phyloP scores from a whole-genome alignment of 352 stramenopile genomes.

The Elongisporangium undulatum region DNA sequence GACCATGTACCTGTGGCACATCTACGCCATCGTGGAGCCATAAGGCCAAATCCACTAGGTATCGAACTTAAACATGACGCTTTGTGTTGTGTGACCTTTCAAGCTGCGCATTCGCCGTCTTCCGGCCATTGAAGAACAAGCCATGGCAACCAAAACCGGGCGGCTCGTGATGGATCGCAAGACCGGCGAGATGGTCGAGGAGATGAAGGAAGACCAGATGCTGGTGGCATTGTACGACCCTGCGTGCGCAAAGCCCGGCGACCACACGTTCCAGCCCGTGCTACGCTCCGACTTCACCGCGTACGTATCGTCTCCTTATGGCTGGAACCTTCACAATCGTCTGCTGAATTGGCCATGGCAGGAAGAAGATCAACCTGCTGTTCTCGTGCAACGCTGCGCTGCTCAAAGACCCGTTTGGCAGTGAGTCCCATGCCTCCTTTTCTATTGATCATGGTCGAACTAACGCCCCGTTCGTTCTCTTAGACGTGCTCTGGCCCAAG shows the following conservation, averaged over 20 bases:
- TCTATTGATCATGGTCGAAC: no score
- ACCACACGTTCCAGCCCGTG: conserved; percentile 42
- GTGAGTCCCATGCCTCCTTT: conserved; percentile 19
- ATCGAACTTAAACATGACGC: neutral
- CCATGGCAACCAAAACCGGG: conserved; percentile 59
- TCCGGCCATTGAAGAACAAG: neutral
- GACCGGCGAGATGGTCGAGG: conserved; percentile 59
- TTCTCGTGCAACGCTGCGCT: conserved; percentile 63
- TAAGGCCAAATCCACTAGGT: no score
- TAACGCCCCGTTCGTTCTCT: conserved; percentile 1
- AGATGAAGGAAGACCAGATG: conserved; percentile 69
- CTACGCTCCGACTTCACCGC: conserved; percentile 55
- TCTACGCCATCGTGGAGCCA: neutral
- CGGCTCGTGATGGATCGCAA: conserved; percentile 41
- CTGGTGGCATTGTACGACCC: conserved; percentile 50
- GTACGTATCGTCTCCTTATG: conserved; percentile 15
- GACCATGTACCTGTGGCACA: neutral
- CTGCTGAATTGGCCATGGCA: conserved; percentile 1
- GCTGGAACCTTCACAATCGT: conserved; percentile 1
- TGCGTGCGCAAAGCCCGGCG: conserved; percentile 20
- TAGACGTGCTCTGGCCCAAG: conserved; percentile 71
- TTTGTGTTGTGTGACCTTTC: neutral
- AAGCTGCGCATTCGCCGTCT: neutral
- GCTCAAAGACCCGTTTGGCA: conserved; percentile 62
- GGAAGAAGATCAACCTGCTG: conserved; percentile 49